These are phyloP conservation scores for Sporisorium graminicola DNA, from an alignment of 1,284 basidiomycete species.

Conservation along the genomic window DNA sequence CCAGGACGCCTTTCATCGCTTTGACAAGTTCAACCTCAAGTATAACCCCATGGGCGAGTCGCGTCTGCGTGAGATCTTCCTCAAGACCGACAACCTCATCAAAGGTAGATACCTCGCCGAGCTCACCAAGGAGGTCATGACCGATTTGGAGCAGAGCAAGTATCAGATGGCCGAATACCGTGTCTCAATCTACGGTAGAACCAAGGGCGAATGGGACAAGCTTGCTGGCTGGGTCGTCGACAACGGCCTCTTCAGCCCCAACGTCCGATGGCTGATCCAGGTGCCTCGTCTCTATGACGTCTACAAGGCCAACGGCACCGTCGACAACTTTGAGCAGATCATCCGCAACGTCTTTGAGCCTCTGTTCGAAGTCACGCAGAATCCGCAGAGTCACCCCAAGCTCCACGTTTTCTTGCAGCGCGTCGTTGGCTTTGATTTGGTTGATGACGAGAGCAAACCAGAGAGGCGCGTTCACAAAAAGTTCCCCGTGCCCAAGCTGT, in stretches of 20 bases:
- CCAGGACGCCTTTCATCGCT: constrained; percentile 95
- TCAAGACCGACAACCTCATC: constrained; percentile 90
- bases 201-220: constrained; percentile 92
- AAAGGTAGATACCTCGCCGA: constrained; percentile 91
- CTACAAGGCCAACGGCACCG: constrained; percentile 88
- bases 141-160: constrained; percentile 95
- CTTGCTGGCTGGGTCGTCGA: constrained; percentile 95
- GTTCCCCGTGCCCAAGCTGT: constrained; percentile 91
- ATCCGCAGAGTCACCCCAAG: constrained; percentile 90
- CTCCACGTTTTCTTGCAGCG: constrained; percentile 95
- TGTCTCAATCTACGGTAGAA: constrained; percentile 89
- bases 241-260: constrained; percentile 93
- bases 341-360: constrained; percentile 90
- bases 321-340: constrained; percentile 91
- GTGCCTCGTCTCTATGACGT: constrained; percentile 95
- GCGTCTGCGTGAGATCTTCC: constrained; percentile 93
- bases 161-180: constrained; percentile 94
- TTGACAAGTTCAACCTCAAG: constrained; percentile 77
- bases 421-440: constrained; percentile 94
- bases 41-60: constrained; percentile 97
- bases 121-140: constrained; percentile 93
- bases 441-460: constrained; percentile 96
- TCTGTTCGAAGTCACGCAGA: constrained; percentile 93
- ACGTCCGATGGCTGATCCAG: constrained; percentile 98
- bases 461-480: constrained; percentile 93